A percentile compares a stretch with the other conserved stretches of the same genome.
These are phyloP conservation scores for Phylloporus arenicola DNA, from an alignment of 768 basidiomycete species.

Conservation along the genomic window DNA sequence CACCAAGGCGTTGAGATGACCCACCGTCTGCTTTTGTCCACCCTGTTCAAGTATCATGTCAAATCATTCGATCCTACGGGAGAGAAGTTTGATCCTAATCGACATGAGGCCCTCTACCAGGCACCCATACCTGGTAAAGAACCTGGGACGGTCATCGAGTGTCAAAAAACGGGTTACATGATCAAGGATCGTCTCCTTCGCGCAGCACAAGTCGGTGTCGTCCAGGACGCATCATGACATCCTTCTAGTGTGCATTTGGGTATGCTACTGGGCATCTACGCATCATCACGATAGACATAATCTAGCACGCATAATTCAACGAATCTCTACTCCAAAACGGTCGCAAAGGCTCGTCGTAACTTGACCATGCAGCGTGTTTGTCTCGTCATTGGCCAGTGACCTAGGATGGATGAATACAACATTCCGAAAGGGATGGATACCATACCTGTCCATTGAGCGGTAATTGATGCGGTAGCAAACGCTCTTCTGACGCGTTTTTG, in stretches of 20 bases:
- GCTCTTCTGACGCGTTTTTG: conserved; percentile 75
- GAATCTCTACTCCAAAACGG: conserved; percentile 80
- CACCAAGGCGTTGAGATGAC: conserved; percentile 89
- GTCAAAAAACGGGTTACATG: conserved; percentile 86
- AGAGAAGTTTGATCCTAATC: conserved; percentile 91
- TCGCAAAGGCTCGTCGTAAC: conserved; percentile 53
- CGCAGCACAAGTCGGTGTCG: conserved; percentile 96
- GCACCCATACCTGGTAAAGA: conserved; percentile 86
- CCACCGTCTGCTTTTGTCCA: conserved; percentile 82
- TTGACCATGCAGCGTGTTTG: conserved; percentile 68
- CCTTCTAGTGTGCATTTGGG: conserved; percentile 10
- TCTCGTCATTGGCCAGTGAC: conserved; percentile 85
- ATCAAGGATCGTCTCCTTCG: conserved; percentile 92
- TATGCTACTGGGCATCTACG: conserved; percentile 5
- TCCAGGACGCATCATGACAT: conserved; percentile 52
- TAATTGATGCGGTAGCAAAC: conserved; percentile 91
- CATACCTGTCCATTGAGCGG: conserved; percentile 90
- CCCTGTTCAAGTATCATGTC: conserved; percentile 87
- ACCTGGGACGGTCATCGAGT: conserved; percentile 86
- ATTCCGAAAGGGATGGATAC: neutral
- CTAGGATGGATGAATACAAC: conserved; percentile 34
- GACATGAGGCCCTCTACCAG: conserved; percentile 93
- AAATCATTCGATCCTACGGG: conserved; percentile 89
- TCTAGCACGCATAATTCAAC: conserved; percentile 50
- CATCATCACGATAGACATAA: conserved; percentile 32